A percentile compares a stretch with the other conserved stretches of the same genome.
phyloP scores from a whole-genome alignment of 139 green algal genomes.

The Nannochloris sp. region DNA sequence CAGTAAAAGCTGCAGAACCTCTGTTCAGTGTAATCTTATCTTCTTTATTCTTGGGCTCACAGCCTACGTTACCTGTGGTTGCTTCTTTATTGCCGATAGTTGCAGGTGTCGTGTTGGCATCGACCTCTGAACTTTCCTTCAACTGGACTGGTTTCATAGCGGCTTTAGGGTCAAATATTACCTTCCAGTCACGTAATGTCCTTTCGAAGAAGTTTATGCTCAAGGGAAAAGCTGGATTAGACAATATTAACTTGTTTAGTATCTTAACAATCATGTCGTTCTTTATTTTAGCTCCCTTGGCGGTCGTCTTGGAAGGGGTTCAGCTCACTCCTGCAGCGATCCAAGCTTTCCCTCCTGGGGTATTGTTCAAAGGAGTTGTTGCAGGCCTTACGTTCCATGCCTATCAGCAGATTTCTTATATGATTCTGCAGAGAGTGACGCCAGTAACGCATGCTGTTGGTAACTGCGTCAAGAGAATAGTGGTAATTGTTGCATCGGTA shows the following conservation, averaged over 20 bases:
- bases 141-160: conserved; percentile 78
- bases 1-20: conserved; percentile 97
- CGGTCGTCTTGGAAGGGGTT: conserved; percentile 62
- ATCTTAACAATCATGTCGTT: conserved; percentile 93
- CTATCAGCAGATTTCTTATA: conserved; percentile 89
- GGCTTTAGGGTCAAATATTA: conserved; percentile 93
- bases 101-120: conserved; percentile 82
- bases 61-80: conserved; percentile 58
- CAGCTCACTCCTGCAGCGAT: conserved; percentile 50
- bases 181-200: conserved; percentile 95
- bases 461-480: conserved; percentile 97
- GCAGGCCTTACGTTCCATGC: conserved; percentile 89
- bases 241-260: conserved; percentile 92
- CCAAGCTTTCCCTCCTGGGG: conserved; percentile 27
- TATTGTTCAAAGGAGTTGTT: conserved; percentile 43
- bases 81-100: conserved; percentile 84
- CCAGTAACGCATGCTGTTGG: conserved; percentile 98
- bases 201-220: conserved; percentile 98
- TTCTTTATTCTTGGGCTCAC: conserved; percentile 76
- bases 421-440: conserved; percentile 81
- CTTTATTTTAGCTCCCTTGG: conserved; percentile 69
- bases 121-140: conserved; percentile 53
- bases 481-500: conserved; percentile 90
- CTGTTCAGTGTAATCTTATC: conserved; percentile 91
- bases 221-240: conserved; percentile 49